Evolutionary conservation across 2,329 filamentous ascomycete genomes (phyloP).

Genomic region (Ascochyta fabae): DNA sequence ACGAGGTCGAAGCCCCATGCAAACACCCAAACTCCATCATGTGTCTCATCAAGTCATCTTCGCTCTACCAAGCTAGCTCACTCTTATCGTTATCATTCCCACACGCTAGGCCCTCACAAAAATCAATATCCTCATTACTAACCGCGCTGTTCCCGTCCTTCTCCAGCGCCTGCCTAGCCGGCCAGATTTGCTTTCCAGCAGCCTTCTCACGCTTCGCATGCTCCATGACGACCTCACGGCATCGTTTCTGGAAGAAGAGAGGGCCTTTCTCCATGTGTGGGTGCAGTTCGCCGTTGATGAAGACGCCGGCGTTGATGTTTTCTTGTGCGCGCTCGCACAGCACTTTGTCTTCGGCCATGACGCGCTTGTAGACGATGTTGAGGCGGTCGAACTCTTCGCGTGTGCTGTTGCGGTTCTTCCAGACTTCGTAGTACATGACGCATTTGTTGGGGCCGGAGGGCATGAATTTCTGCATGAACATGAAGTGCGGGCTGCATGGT

Average conservation of each 20-base stretch:
- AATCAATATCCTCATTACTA: conserved; percentile 36
- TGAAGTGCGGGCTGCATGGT: conserved; percentile 55
- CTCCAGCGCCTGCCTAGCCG: conserved; percentile 50
- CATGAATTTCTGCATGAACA: conserved; percentile 69
- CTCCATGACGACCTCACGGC: conserved; percentile 57
- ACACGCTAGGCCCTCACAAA: conserved; percentile 37
- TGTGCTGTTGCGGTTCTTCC: conserved; percentile 65
- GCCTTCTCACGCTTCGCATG: conserved; percentile 58
- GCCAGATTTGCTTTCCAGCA: conserved; percentile 59
- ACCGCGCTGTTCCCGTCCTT: conserved; percentile 23
- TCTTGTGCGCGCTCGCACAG: conserved; percentile 66
- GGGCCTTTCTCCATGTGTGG: conserved; percentile 66
- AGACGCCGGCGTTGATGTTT: conserved; percentile 67
- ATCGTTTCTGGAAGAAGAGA: conserved; percentile 62
- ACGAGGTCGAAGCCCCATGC: conserved; percentile 24
- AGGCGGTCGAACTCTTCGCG: conserved; percentile 65
- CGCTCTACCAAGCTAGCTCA: conserved; percentile 32
- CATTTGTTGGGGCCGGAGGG: conserved; percentile 60
- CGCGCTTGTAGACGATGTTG: conserved; percentile 66
- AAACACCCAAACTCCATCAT: conserved; percentile 29
- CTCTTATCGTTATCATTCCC: conserved; percentile 37
- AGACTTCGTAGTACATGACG: conserved; percentile 68
- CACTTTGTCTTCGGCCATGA: conserved; percentile 70
- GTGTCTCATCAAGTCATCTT: conserved; percentile 21
- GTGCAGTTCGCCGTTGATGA: conserved; percentile 68